phyloP scores from a whole-genome alignment of 179 eudicot species.

The Amaranthus tricolor region DNA sequence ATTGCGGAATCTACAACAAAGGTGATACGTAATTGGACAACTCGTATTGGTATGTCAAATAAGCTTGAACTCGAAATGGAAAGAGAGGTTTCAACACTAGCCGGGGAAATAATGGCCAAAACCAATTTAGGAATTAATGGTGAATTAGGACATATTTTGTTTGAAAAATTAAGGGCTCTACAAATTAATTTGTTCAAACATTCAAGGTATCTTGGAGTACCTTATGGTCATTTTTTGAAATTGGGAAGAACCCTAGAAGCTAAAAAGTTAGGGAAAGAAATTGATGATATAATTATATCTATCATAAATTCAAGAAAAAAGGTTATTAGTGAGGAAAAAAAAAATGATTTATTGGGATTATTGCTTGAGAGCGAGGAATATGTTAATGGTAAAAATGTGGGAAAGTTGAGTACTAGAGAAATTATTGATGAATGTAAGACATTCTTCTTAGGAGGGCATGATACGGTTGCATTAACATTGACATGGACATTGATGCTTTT shows the following conservation, averaged over 20 bases:
- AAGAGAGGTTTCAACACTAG: conserved; percentile 55
- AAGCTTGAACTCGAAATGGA: conserved; percentile 62
- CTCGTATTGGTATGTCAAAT: conserved; percentile 31
- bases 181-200: conserved; percentile 66
- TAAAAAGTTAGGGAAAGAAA: conserved; percentile 57
- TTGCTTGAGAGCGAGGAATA: conserved; percentile 42
- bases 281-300: conserved; percentile 50
- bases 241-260: conserved; percentile 56
- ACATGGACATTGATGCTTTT: conserved; percentile 73
- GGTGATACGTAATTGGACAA: conserved; percentile 61
- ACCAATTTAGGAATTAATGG: conserved; percentile 68
- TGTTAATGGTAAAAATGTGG: conserved; percentile 27
- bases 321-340: conserved; percentile 26
- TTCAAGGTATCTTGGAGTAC: conserved; percentile 75
- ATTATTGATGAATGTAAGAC: conserved; percentile 87
- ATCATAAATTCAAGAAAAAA: conserved; percentile 51
- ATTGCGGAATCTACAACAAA: conserved; percentile 68
- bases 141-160: conserved; percentile 43
- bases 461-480: conserved; percentile 71
- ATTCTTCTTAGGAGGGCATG: conserved; percentile 85
- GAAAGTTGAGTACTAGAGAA: conserved; percentile 52
- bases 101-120: conserved; percentile 80
- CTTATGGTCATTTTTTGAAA: conserved; percentile 49
- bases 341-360: conserved; percentile 64
- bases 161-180: conserved; percentile 57